Percentiles rank a stretch among this genome's conserved stretches.
Conservation (phyloP, 106 monocot genomes). For the Platanthera guangdongensis region DNA sequence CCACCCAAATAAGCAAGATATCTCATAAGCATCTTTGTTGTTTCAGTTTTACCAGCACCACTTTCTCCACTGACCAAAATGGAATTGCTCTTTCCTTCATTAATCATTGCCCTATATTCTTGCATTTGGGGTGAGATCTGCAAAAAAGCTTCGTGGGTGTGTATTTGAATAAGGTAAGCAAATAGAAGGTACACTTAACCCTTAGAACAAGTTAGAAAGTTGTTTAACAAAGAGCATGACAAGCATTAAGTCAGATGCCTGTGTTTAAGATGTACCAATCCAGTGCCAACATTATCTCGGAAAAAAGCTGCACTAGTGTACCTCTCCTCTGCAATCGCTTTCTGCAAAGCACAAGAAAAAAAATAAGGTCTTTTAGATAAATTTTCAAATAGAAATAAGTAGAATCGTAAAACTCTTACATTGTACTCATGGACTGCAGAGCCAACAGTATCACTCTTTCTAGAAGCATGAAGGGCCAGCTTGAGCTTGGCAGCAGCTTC, state of each 20-base stretch:
- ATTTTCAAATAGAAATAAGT: background rate
- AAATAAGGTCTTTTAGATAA: background rate
- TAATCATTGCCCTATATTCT: slow-evolving; percentile 72
- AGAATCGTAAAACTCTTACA: slow-evolving; percentile 34
- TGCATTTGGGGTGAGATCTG: no score
- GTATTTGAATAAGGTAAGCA: no score
- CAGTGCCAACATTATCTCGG: slow-evolving; percentile 74
- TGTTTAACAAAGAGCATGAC: background rate
- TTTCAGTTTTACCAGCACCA: slow-evolving; percentile 94
- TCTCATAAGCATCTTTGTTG: slow-evolving; percentile 89
- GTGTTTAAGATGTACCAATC: slow-evolving; percentile 62
- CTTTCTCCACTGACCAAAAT: slow-evolving; percentile 95
- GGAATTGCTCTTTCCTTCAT: slow-evolving; percentile 84
- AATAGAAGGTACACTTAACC: no score
- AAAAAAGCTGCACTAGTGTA: slow-evolving; percentile 67
- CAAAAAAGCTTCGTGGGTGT: no score
- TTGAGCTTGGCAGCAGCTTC: slow-evolving; percentile 74
- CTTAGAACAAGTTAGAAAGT: no score
- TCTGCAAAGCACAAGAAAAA: slow-evolving; percentile 36
- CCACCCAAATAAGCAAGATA: no score
- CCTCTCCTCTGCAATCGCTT: slow-evolving; percentile 71
- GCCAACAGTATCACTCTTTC: slow-evolving; percentile 63
- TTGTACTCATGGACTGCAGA: slow-evolving; percentile 51
- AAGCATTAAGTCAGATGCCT: slow-evolving; percentile 1
- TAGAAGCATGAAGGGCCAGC: slow-evolving; percentile 50